A percentile compares a stretch with the other conserved stretches of the same genome.
Conservation (phyloP, 345 rosid genomes). For the Arabidopsis suecica region DNA sequence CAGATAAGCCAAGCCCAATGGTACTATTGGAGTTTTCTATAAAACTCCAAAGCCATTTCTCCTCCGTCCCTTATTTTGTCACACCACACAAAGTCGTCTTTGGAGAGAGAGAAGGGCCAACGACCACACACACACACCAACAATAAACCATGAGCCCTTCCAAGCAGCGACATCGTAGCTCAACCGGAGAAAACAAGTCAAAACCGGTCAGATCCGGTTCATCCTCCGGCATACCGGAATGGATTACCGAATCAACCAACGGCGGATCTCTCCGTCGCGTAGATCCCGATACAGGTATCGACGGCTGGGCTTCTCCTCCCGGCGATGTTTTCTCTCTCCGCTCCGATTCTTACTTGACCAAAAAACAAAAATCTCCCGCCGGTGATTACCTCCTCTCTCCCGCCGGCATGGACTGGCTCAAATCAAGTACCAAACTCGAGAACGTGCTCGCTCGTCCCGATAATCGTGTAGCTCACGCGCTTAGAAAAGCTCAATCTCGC, state of each 20-base stretch:
- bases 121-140: slow-evolving; percentile 27
- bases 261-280: slow-evolving; percentile 85
- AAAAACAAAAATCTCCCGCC: slow-evolving; percentile 65
- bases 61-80: slow-evolving; percentile 16
- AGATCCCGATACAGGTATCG: slow-evolving; percentile 68
- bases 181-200: slow-evolving; percentile 42
- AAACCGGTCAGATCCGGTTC: slow-evolving; percentile 47
- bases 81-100: slow-evolving; percentile 31
- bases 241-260: slow-evolving; percentile 67
- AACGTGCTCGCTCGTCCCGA: slow-evolving; percentile 81
- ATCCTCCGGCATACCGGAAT: slow-evolving; percentile 45
- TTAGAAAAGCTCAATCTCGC: slow-evolving; percentile 58
- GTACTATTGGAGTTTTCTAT: slow-evolving; percentile 21
- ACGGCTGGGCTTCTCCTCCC: slow-evolving; percentile 98
- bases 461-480: slow-evolving; percentile 76
- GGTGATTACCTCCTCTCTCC: slow-evolving; percentile 80
- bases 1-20: slow-evolving; percentile 19
- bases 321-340: slow-evolving; percentile 82
- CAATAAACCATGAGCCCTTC: slow-evolving; percentile 57
- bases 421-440: slow-evolving; percentile 63
- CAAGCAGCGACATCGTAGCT: slow-evolving; percentile 51
- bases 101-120: slow-evolving; percentile 23
- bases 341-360: slow-evolving; percentile 58
- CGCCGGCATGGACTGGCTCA: slow-evolving; percentile 92
- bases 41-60: slow-evolving; percentile 41